Conservation (phyloP, 495 filamentous ascomycete genomes). For the Echria macrotheca region DNA sequence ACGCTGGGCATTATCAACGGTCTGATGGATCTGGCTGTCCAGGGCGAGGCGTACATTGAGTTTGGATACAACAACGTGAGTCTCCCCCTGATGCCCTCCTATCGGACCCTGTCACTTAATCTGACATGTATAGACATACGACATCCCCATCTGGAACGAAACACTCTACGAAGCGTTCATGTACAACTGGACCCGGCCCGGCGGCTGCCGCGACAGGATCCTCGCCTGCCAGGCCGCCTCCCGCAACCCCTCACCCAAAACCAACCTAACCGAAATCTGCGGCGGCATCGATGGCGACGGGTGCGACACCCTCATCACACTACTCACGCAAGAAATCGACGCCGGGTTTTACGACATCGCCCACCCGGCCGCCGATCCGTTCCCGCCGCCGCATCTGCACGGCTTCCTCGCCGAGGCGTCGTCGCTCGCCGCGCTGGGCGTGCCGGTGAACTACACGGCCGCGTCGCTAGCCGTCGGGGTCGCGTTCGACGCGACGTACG, state of each 20-base stretch:
- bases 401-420: conserved; percentile 55
- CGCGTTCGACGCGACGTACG: conserved; percentile 50
- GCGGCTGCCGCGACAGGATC: conserved; percentile 36
- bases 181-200: conserved; percentile 25
- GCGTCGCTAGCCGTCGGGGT: conserved; percentile 42
- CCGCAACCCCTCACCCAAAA: background rate
- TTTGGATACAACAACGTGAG: conserved; percentile 55
- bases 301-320: no score
- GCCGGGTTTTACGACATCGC: conserved; percentile 59
- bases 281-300: no score
- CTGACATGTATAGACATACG: conserved; percentile 51
- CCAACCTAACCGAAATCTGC: background rate
- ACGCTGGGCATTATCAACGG: conserved; percentile 62
- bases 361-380: conserved; percentile 46
- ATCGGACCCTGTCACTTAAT: background rate
- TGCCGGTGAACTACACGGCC: conserved; percentile 61
- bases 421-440: conserved; percentile 56
- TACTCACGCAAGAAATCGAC: no score
- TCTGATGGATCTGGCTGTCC: conserved; percentile 62
- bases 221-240: conserved; percentile 34
- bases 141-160: conserved; percentile 49
- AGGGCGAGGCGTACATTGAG: conserved; percentile 55
- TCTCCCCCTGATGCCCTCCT: background rate
- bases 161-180: conserved; percentile 25
- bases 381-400: conserved; percentile 54